Evolutionary conservation across 202 grass and related monocot species (phyloP), one percentile per base, ranked within the genome.

Genomic region (Schoenoplectus triqueter): DNA sequence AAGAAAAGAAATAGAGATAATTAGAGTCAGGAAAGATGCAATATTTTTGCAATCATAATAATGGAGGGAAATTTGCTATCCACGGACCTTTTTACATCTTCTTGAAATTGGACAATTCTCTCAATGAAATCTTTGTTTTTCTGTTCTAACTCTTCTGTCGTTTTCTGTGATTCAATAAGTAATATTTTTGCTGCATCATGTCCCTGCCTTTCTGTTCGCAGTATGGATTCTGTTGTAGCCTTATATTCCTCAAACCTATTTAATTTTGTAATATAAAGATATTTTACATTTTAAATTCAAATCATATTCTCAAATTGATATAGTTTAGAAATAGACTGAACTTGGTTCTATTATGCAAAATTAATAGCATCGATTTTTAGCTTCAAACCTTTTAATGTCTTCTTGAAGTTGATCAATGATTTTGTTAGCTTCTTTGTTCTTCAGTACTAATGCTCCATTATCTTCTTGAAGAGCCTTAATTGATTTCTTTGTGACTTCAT

Each of bases 351-450:
- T 49, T 15, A 22, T 50, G 1, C 65, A 78, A 81, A 48, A 87
- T 64, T 52, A 57, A 18, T 81, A 41, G 84, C 41, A 64, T 68
- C 69, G 86, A 86, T 31, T 42, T 81, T 7, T 81, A 44, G 57
- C 78, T 84, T 54, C 82, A 69, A 72, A 92, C 92, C 90, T 94
- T 92, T 90, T 84, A 68, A 90, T 82, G 41, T 87, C 86, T 82
- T 83, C 93, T 80, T 92, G 88, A 91, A 95, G 93, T 79, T 88
- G 88, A 87, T 89, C 88, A 64, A 92, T 90, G 87, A 90, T 89
- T 73, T 73, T 86, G 82, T 90, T 87, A 88, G 89, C 85, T 69
- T 92, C 88, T 82, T 68, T 57, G 69, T 88, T 90, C 87, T 91
- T 95, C 80, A 78, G 85, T 86, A 85, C 69, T 86, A 92, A 82